Percentiles rank a stretch among this genome's conserved stretches.
Conservation (phyloP, 1,284 basidiomycete genomes). For the Leccinum insolens region DNA sequence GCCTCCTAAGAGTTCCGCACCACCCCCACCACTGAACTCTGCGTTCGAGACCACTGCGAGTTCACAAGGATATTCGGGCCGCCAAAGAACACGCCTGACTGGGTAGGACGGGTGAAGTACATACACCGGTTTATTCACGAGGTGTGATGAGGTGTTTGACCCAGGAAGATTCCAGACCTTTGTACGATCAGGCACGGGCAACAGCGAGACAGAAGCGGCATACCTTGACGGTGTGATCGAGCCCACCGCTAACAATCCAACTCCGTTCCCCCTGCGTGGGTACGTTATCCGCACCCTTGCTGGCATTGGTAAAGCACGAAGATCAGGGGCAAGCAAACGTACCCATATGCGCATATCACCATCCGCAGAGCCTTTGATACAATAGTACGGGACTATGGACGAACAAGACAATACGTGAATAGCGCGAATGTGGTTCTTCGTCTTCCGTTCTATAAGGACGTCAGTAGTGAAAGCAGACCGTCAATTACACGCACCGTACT, state of each 20-base stretch:
- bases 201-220: background rate
- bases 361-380: constrained; percentile 83
- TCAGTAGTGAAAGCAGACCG: constrained; percentile 14
- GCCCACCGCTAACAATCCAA: constrained; percentile 83
- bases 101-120: constrained; percentile 77
- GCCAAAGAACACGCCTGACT: constrained; percentile 76
- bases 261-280: constrained; percentile 42
- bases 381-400: constrained; percentile 63
- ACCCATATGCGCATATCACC: constrained; percentile 86
- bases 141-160: constrained; percentile 49
- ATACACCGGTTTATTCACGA: constrained; percentile 67
- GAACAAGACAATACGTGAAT: constrained; percentile 75
- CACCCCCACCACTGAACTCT: constrained; percentile 49
- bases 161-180: constrained; percentile 80
- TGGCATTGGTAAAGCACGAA: constrained; percentile 1
- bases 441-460: constrained; percentile 59
- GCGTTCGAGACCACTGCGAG: constrained; percentile 72
- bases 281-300: constrained; percentile 22
- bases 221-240: constrained; percentile 83
- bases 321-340: constrained; percentile 25
- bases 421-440: constrained; percentile 75
- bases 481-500: constrained; percentile 59
- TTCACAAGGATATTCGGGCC: constrained; percentile 81
- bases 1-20: constrained; percentile 31
- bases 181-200: constrained; percentile 3